These are phyloP conservation scores for Nidularia pulvinata DNA, from an alignment of 768 basidiomycete genomes.

Conservation along the genomic window DNA sequence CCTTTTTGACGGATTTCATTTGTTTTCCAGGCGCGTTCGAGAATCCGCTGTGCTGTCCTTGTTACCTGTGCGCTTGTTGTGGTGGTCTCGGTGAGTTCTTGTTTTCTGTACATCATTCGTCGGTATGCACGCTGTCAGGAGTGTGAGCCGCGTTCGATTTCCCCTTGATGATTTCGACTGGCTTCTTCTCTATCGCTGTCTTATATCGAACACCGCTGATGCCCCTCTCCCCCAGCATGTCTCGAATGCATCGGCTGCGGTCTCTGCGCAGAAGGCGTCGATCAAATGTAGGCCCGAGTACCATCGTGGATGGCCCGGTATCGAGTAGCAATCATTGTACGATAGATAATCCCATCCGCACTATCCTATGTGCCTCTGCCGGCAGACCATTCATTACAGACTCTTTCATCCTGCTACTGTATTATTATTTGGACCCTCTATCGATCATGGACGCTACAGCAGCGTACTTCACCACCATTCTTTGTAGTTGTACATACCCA, in stretches of 20 bases:
- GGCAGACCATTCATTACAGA: too few species aligned
- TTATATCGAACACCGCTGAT: not conserved
- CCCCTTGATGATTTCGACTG: not conserved
- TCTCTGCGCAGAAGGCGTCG: conserved; percentile 54
- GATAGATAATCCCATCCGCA: too few species aligned
- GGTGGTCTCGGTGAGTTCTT: conserved; percentile 55
- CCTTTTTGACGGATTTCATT: conserved; percentile 1
- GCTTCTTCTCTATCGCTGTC: not conserved
- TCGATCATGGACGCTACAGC: too few species aligned
- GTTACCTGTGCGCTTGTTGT: conserved; percentile 73
- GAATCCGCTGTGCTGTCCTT: conserved; percentile 69
- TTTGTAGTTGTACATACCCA: not conserved
- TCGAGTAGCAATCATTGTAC: too few species aligned
- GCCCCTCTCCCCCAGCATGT: conserved; percentile 39
- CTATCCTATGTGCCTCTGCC: not conserved
- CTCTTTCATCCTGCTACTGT: too few species aligned
- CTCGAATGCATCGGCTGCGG: conserved; percentile 74
- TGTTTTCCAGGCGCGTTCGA: conserved; percentile 43
- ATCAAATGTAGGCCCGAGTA: conserved; percentile 15
- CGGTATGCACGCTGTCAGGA: not conserved
- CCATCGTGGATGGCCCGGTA: too few species aligned
- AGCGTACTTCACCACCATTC: not conserved
- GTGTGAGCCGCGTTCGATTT: not conserved
- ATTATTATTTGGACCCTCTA: too few species aligned
- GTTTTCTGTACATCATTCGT: not conserved